Evolutionary conservation across 1,139 yeast species (phyloP), one percentile per base, ranked within the genome.

Genomic region (Sugiyamaella pinicola): DNA sequence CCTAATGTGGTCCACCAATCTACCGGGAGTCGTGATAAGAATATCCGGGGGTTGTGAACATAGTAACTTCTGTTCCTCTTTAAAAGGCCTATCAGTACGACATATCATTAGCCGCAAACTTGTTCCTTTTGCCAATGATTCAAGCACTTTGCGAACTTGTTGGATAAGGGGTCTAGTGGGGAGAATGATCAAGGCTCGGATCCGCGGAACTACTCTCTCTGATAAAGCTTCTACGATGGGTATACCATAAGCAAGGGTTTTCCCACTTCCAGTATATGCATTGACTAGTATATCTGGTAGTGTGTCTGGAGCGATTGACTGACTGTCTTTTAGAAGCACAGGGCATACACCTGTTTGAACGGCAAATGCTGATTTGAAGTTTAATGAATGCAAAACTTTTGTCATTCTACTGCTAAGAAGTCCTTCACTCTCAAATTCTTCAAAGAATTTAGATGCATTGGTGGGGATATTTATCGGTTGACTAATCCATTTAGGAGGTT

Each of bases 241-340:
- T 2, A 93, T 77, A 55, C 83, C 78, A 66, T 93, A 93, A 7
- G 97, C 96, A 51, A 95, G 73, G 0, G 99, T 93, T 67, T 93
- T 93, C 64, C 99, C 99, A 0, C 96, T 87, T 49, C 99, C 99
- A 0, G 99, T 93, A 4, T 95, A 83, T 1, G 99, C 96, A 68
- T 93, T 91, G 4, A 93, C 96, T 47, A 93, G 74, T 15, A 90
- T 71, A 67, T 93, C 96, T 5, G 63, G 63, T 49, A 68, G 67
- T 12, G 71, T 65, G 42, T 72, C 76, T 1, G 95, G 95, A 44
- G 79, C 75, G n/a, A 83, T 64, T 51, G 67, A 71, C 35, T 67
- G 61, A 12, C 76, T 74, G 56, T 83, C 87, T 4, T 74, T 71
- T 29, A 87, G 64, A 24, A 88, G 66, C 19, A 79, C 67, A 10